Percentiles rank a stretch among this genome's conserved stretches.
Evolutionary conservation across 2,329 filamentous ascomycete species (phyloP).

Genomic region (Endoconidiophora laricicola): DNA sequence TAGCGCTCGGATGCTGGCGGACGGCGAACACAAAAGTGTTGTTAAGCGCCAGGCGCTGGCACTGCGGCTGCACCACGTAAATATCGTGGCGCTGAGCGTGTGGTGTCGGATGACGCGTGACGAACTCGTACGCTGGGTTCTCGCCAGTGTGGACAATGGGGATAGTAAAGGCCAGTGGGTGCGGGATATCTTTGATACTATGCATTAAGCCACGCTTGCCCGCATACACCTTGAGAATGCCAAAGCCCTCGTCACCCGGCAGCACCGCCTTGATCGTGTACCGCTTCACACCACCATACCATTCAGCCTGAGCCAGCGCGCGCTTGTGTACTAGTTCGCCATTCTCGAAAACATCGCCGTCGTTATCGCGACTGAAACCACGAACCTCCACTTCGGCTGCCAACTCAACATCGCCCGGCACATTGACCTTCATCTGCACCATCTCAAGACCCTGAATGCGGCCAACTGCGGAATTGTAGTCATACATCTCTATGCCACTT

Average conservation of each 20-base stretch:
- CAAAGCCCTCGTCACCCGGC: constrained; percentile 80
- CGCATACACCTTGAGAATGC: constrained; percentile 77
- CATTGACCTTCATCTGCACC: constrained; percentile 73
- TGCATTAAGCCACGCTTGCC: constrained; percentile 94
- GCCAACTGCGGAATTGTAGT: constrained; percentile 78
- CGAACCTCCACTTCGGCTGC: constrained; percentile 83
- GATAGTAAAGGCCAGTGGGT: constrained; percentile 76
- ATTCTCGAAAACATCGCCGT: constrained; percentile 87
- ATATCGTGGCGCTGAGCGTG: constrained; percentile 96
- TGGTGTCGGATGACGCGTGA: constrained; percentile 83
- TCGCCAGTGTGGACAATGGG: constrained; percentile 80
- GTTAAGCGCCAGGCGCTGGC: constrained; percentile 70
- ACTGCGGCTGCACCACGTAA: constrained; percentile 93
- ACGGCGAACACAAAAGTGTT: constrained; percentile 97
- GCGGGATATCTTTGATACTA: constrained; percentile 88
- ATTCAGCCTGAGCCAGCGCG: constrained; percentile 80
- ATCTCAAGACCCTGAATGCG: constrained; percentile 86
- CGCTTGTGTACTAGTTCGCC: constrained; percentile 75
- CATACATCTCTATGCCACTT: constrained; percentile 59
- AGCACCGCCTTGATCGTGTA: constrained; percentile 88
- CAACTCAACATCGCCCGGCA: constrained; percentile 79
- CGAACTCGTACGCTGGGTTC: constrained; percentile 87
- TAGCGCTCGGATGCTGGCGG: constrained; percentile 67
- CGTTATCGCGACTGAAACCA: constrained; percentile 61
- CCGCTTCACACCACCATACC: constrained; percentile 71